Evolutionary conservation across 192 early-diverging fungal species (phyloP), one percentile per base, ranked within the genome.

Genomic region (Globomyces pollinis-pini): DNA sequence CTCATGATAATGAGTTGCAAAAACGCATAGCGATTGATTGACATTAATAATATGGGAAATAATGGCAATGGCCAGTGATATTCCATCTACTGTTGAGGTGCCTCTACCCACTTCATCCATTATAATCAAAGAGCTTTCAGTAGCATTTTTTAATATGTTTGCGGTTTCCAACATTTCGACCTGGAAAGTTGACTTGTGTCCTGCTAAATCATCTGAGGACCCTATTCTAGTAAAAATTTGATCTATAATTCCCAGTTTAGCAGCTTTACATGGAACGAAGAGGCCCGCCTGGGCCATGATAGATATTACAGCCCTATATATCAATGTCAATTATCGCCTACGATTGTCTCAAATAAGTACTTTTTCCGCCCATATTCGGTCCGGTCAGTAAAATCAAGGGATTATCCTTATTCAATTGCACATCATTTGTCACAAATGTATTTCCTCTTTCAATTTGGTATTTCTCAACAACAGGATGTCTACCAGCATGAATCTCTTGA

Each of bases 321-420:
- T 35, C 8, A 23, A 50, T 21, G 21, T 5, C 54, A 29, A 38
- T n/a, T n/a, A n/a, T 12, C 5, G 4, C 24, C 11, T 26, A 47
- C 44, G 23, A 74, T 55, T 87, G 81, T 7, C 87, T 70, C 20
- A 89, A 76, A 59, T 84, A 85, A 8, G 84, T 87, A 36, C 64
- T 69, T 57, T 86, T 83, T 28, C 88, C 88, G 2, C 86, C 88
- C 88, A 92, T 90, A 59, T 91, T 91, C 11, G 88, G 90, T 30
- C 87, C 79, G 0, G 75, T 83, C 5, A 87, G 57, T 11, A 63
- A 7, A n/a, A 13, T 18, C 2, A 64, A 8, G 7, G 51, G 31
- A 4, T 63, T 54, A 8, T 42, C 34, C 0, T 21, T 28, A 45
- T 50, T 29, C 13, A 70, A 50, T 33, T 24, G n/a, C 29, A 41